Evolutionary conservation across 2,329 filamentous ascomycete genomes (phyloP).

Genomic region (Pezicula rhizophila): DNA sequence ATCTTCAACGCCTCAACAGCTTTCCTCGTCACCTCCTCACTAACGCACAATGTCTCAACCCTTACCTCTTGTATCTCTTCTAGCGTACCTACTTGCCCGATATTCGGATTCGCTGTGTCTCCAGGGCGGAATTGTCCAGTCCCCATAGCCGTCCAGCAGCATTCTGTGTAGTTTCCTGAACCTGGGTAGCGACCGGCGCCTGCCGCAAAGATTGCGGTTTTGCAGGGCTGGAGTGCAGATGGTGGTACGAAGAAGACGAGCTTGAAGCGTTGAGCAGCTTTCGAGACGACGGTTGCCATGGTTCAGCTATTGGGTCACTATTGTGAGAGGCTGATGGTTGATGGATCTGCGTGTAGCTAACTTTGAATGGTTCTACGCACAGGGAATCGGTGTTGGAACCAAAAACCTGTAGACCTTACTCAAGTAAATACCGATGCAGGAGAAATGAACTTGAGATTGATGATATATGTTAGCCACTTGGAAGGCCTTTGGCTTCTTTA

Average conservation of each 20-base stretch:
- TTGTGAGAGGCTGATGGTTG: not conserved
- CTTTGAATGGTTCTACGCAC: too few relatives aligned
- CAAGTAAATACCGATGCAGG: too few relatives aligned
- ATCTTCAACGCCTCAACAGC: constrained; percentile 60
- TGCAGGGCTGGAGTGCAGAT: constrained; percentile 40
- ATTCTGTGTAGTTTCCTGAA: constrained; percentile 48
- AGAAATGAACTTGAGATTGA: too few relatives aligned
- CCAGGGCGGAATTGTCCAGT: constrained; percentile 62
- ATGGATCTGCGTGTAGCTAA: not conserved
- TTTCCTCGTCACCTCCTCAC: constrained; percentile 47
- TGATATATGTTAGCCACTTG: too few relatives aligned
- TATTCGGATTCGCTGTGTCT: constrained; percentile 53
- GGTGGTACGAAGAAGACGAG: constrained; percentile 48
- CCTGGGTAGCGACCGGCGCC: constrained; percentile 47
- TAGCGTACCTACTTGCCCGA: constrained; percentile 50
- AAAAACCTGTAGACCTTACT: too few relatives aligned
- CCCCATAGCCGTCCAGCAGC: constrained; percentile 45
- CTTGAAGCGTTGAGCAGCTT: constrained; percentile 22
- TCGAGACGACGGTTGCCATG: not conserved
- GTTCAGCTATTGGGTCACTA: not conserved
- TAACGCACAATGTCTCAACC: constrained; percentile 57
- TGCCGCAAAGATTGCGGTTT: constrained; percentile 49
- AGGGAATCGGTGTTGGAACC: too few relatives aligned
- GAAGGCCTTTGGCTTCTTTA: too few relatives aligned
- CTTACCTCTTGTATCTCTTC: constrained; percentile 55